Evolutionary conservation across 2,329 filamentous ascomycete genomes (phyloP).

Genomic region (Epichloe typhina): DNA sequence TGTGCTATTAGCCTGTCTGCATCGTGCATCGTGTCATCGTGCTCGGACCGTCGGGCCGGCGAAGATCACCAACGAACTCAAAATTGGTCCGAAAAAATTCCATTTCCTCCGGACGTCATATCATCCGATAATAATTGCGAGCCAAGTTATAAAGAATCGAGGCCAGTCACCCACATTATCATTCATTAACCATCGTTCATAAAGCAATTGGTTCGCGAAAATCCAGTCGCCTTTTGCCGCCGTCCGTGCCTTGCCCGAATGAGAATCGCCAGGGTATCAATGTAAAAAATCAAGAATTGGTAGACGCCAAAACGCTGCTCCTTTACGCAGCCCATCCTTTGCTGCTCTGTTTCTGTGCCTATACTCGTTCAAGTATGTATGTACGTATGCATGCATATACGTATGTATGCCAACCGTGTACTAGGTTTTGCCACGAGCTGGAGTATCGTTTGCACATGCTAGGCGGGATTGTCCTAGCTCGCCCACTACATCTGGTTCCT

Average conservation of each 20-base stretch:
- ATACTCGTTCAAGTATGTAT: too few species aligned
- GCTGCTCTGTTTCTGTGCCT: background rate
- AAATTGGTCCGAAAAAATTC: too few species aligned
- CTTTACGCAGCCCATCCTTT: background rate
- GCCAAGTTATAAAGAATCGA: too few species aligned
- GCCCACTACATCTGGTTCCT: conserved; percentile 16
- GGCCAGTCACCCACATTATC: background rate
- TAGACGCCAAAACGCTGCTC: background rate
- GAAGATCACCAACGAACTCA: too few species aligned
- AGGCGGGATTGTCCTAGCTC: background rate
- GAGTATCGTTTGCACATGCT: background rate
- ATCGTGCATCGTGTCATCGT: too few species aligned
- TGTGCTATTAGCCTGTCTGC: too few species aligned
- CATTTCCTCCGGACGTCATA: too few species aligned
- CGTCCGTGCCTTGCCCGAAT: background rate
- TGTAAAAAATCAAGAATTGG: background rate
- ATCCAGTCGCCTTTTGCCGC: background rate
- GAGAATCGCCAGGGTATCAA: background rate
- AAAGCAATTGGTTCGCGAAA: background rate
- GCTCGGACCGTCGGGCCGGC: too few species aligned
- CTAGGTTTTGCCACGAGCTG: background rate
- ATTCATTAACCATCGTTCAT: background rate
- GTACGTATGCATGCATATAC: too few species aligned
- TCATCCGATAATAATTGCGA: too few species aligned
- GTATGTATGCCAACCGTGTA: background rate